phyloP scores from a whole-genome alignment of 2,329 filamentous ascomycete genomes.

The Albophoma yamanashiensis region DNA sequence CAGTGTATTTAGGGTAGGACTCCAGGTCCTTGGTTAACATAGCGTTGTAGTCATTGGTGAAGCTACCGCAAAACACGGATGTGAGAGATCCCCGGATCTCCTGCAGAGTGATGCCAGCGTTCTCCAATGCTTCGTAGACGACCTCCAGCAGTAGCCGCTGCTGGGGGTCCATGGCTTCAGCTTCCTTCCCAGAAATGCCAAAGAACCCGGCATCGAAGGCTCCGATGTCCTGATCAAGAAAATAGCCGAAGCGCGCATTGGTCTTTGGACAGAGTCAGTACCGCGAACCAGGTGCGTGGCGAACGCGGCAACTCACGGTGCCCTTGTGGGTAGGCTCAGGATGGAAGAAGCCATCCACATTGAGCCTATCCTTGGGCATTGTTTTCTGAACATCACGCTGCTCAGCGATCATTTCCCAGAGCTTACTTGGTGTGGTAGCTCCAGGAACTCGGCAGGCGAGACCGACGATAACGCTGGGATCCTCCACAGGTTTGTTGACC shows the following conservation, averaged over 20 bases:
- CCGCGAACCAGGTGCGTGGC: background rate
- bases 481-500: conserved; percentile 4
- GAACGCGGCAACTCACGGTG: conserved; percentile 5
- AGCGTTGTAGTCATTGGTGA: conserved; percentile 15
- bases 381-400: conserved; percentile 22
- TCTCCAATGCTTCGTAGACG: conserved; percentile 16
- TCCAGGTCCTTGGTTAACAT: conserved; percentile 12
- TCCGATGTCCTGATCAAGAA: conserved; percentile 14
- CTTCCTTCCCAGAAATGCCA: conserved; percentile 9
- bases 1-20: conserved; percentile 9
- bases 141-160: conserved; percentile 14
- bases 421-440: conserved; percentile 12
- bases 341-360: conserved; percentile 27
- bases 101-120: conserved; percentile 19
- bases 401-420: conserved; percentile 18
- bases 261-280: background rate
- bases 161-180: conserved; percentile 14
- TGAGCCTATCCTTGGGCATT: conserved; percentile 34
- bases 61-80: conserved; percentile 19
- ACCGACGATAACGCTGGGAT: conserved; percentile 21
- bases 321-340: conserved; percentile 14
- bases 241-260: conserved; percentile 12
- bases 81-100: conserved; percentile 10
- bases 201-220: conserved; percentile 12
- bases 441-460: conserved; percentile 18